Conservation (phyloP, 2,329 filamentous ascomycete species). For the Verticillium tricorpus region DNA sequence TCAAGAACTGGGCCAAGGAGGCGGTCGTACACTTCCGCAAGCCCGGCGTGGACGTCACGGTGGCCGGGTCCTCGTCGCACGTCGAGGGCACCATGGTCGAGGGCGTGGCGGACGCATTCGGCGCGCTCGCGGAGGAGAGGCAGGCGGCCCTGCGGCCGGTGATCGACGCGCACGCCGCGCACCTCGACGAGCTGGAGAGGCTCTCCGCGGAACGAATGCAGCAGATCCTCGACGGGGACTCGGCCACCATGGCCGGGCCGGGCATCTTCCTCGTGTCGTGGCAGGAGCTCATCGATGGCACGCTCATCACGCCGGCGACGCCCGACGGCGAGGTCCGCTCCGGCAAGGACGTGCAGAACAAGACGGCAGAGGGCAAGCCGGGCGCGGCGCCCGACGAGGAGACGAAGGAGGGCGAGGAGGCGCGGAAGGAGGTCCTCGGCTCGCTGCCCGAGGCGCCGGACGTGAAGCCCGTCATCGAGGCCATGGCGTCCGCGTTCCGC, state of each 20-base stretch:
- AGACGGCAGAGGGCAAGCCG: constrained; percentile 37
- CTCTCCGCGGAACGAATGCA: constrained; percentile 53
- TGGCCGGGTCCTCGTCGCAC: constrained; percentile 31
- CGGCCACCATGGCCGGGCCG: constrained; percentile 47
- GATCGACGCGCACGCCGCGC: constrained; percentile 56
- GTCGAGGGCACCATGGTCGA: constrained; percentile 25
- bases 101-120: constrained; percentile 36
- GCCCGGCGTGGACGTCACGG: constrained; percentile 10
- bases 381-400: constrained; percentile 21
- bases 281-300: constrained; percentile 68
- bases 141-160: constrained; percentile 41
- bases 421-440: constrained; percentile 23
- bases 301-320: constrained; percentile 59
- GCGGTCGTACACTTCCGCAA: constrained; percentile 52
- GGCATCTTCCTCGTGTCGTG: constrained; percentile 70
- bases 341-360: constrained; percentile 47
- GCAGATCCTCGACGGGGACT: constrained; percentile 43
- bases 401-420: constrained; percentile 16
- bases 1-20: constrained; percentile 56
- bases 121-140: constrained; percentile 39
- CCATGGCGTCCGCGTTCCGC: constrained; percentile 33
- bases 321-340: constrained; percentile 46
- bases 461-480: constrained; percentile 35
- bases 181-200: constrained; percentile 50
- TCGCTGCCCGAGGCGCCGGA: constrained; percentile 30